Evolutionary conservation across 2,329 filamentous ascomycete species (phyloP), one percentile per base, ranked within the genome.

Genomic region (Elsinoe perseae): DNA sequence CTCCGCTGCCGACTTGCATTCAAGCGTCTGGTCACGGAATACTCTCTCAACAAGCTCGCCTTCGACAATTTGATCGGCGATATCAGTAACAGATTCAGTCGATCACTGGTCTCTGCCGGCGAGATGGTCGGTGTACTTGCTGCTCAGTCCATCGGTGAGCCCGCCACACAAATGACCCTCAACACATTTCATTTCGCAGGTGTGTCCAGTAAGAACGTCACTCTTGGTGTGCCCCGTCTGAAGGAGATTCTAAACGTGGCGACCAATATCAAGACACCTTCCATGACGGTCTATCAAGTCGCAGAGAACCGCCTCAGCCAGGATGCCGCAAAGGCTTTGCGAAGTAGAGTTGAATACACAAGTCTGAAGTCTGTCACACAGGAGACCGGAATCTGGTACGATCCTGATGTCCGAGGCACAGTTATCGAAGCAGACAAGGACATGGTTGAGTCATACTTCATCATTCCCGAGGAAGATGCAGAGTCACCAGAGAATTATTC

Each of bases 111-210:
- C 59, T 89, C 84, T 64, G 92, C 93, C 48, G 93, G 95, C 68
- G 95, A 98, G 70, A 98, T 98, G 93, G 93, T 98, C 57, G 93
- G 93, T 75, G 93, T 98, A 20, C 77, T 98, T 66, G 93, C 93
- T 61, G 93, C 95, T 5, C 93, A 98, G 75, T 98, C 93, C 28
- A 98, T 98, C 69, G 93, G 93, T 76, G 93, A 98, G 73, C 93
- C 93, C 38, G 95, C 93, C 20, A 98, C 93, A 1, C 93, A 98
- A 78, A 98, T 98, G 93, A 98, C 93, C 1, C 77, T 98, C 59
- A 98, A 98, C 76, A 98, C 93, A 21, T 98, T 98, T 86, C 93
- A 98, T 79, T 98, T 98, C 72, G 91, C 93, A 72, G 93, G 93
- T 95, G 90, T 98, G 59, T 95, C 95, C 34, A 95, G 92, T 21